Evolutionary conservation across 164 flowering plant species (phyloP).

Genomic region (Tetrastigma voinierianum): DNA sequence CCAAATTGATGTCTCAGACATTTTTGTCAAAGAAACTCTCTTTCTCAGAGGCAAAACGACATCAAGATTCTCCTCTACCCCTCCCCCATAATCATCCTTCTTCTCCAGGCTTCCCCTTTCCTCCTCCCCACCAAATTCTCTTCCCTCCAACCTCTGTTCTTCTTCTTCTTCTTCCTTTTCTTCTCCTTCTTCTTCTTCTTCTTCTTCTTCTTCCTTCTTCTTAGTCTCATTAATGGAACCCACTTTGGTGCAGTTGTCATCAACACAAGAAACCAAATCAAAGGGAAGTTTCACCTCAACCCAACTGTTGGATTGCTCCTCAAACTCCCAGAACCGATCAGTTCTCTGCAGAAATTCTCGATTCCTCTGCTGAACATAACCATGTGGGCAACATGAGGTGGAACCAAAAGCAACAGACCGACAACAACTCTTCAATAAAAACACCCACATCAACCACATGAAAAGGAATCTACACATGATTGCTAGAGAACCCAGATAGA

Average conservation of each 20-base stretch:
- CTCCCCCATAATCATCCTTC: slow-evolving; percentile 17
- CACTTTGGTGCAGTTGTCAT: slow-evolving; percentile 62
- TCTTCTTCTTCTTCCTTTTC: no score
- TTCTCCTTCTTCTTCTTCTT: no score
- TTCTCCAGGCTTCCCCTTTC: slow-evolving; percentile 14
- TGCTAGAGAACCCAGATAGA: not conserved
- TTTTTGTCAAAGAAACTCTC: slow-evolving; percentile 59
- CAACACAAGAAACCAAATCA: slow-evolving; percentile 64
- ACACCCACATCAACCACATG: slow-evolving; percentile 29
- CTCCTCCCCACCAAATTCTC: slow-evolving; percentile 8
- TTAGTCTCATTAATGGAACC: slow-evolving; percentile 38
- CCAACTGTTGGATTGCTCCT: slow-evolving; percentile 68
- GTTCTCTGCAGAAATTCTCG: slow-evolving; percentile 57
- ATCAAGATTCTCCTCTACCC: slow-evolving; percentile 15
- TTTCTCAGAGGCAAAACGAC: slow-evolving; percentile 45
- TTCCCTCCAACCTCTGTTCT: not conserved
- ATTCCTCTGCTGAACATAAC: slow-evolving; percentile 19
- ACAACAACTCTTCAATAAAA: slow-evolving; percentile 18
- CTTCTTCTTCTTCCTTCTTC: slow-evolving; percentile 14
- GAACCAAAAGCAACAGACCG: slow-evolving; percentile 14
- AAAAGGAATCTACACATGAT: slow-evolving; percentile 25
- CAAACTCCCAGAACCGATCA: slow-evolving; percentile 63
- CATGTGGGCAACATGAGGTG: slow-evolving; percentile 43
- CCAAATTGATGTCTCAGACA: slow-evolving; percentile 79
- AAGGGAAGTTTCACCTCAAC: slow-evolving; percentile 66